Conservation (phyloP, 2,329 filamentous ascomycete genomes). For the Bipolaris victoriae region DNA sequence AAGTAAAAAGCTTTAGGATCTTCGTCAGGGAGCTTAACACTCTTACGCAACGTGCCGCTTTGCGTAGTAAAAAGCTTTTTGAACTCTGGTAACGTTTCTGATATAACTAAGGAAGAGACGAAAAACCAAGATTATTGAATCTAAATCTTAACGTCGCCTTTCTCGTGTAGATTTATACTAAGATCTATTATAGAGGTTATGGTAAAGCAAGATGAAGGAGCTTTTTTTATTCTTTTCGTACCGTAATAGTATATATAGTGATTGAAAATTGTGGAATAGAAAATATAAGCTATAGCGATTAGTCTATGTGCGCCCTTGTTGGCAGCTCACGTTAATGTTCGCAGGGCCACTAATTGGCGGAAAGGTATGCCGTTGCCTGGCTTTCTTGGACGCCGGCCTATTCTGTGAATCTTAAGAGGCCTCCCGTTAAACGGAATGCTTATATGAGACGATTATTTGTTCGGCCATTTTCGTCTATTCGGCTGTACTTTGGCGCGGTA, state of each 20-base stretch:
- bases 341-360: background rate
- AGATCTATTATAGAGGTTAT: background rate
- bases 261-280: background rate
- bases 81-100: slow-evolving; percentile 9
- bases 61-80: slow-evolving; percentile 8
- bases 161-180: background rate
- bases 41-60: background rate
- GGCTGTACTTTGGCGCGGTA: too few species aligned
- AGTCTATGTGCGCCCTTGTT: background rate
- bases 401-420: background rate
- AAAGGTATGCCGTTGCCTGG: background rate
- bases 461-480: background rate
- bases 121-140: slow-evolving; percentile 4
- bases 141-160: slow-evolving; percentile 5
- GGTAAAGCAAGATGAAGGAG: background rate
- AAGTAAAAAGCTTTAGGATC: slow-evolving; percentile 9
- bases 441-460: background rate
- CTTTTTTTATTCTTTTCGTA: background rate
- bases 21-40: slow-evolving; percentile 9
- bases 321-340: background rate
- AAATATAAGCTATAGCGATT: background rate
- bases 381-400: background rate
- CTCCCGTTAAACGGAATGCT: background rate
- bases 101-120: slow-evolving; percentile 12
- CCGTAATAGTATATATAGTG: slow-evolving; percentile 3